Percentiles rank a stretch among this genome's conserved stretches.
These are phyloP conservation scores for Cutaneotrichosporon cutaneum DNA, from an alignment of 1,284 basidiomycete species.

Conservation along the genomic window DNA sequence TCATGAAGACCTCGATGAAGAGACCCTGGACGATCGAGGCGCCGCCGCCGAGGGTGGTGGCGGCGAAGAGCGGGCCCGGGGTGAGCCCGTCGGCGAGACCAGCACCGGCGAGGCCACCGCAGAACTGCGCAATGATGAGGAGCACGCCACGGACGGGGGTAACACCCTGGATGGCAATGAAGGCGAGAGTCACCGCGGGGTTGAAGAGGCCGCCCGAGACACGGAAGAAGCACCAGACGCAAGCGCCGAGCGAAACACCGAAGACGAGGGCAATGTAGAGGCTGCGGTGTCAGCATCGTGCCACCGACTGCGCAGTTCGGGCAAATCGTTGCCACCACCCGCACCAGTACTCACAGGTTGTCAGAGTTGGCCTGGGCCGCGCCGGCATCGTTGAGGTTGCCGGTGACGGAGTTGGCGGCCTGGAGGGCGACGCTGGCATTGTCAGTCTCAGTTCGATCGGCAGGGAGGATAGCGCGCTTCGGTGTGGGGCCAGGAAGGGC, in stretches of 20 bases:
- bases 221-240: constrained; percentile 56
- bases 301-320: background rate
- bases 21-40: constrained; percentile 42
- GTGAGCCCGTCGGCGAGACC: constrained; percentile 52
- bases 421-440: constrained; percentile 46
- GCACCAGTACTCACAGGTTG: constrained; percentile 41
- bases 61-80: constrained; percentile 47
- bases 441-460: constrained; percentile 4
- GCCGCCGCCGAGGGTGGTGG: constrained; percentile 50
- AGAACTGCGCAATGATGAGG: constrained; percentile 52
- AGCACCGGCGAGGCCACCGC: constrained; percentile 55
- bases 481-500: background rate
- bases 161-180: constrained; percentile 54
- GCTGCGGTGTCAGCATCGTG: constrained; percentile 37
- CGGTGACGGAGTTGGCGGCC: constrained; percentile 43
- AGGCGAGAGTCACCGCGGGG: constrained; percentile 55
- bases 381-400: constrained; percentile 31
- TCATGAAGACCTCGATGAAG: constrained; percentile 56
- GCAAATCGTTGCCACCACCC: background rate
- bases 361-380: constrained; percentile 42
- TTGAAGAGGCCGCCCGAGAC: constrained; percentile 54
- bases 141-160: constrained; percentile 50
- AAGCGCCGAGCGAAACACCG: constrained; percentile 54
- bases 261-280: constrained; percentile 56
- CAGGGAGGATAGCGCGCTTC: background rate